These are phyloP conservation scores for Coemansia sp. DNA, from an alignment of 192 early-diverging fungal species.

Conservation along the genomic window DNA sequence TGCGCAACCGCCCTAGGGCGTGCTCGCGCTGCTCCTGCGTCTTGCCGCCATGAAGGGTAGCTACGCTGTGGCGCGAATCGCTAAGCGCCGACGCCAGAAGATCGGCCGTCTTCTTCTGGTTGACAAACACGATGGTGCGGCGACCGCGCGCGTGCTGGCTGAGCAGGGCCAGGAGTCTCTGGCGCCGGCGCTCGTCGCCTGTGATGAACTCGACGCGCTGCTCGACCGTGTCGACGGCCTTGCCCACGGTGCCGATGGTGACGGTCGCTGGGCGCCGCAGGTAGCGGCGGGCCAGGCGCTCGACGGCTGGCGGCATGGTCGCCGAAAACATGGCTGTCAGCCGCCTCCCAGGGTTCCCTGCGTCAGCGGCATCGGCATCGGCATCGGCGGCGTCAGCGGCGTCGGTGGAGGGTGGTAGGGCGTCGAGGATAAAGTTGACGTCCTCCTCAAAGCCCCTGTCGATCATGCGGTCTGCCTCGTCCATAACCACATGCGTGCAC, in stretches of 20 bases:
- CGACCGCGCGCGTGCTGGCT: conserved; percentile 57
- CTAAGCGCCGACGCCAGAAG: conserved; percentile 69
- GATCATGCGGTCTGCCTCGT: conserved; percentile 97
- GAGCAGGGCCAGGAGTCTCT: conserved; percentile 75
- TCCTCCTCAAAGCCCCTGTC: conserved; percentile 94
- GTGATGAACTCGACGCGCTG: conserved; percentile 94
- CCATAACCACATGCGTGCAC: conserved; percentile 98
- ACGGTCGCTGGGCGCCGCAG: conserved; percentile 87
- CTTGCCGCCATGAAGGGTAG: conserved; percentile 93
- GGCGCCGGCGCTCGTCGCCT: conserved; percentile 70
- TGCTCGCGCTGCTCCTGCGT: conserved; percentile 96
- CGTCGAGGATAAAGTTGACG: conserved; percentile 94
- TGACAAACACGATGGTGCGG: conserved; percentile 97
- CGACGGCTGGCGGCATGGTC: conserved; percentile 95
- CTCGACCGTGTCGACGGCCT: conserved; percentile 95
- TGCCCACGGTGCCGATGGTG: conserved; percentile 93
- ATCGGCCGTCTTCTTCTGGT: conserved; percentile 93
- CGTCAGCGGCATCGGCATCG: conserved; percentile 22
- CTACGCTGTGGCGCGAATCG: conserved; percentile 45
- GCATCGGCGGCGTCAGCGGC: conserved; percentile 56
- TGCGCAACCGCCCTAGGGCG: conserved; percentile 75
- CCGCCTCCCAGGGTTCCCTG: conserved; percentile 55
- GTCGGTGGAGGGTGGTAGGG: conserved; percentile 85
- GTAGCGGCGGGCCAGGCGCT: conserved; percentile 92
- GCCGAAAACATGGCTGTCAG: conserved; percentile 99